Evolutionary conservation across 805 yeast genomes (phyloP).

Genomic region (Isabelozyma gotoi): DNA sequence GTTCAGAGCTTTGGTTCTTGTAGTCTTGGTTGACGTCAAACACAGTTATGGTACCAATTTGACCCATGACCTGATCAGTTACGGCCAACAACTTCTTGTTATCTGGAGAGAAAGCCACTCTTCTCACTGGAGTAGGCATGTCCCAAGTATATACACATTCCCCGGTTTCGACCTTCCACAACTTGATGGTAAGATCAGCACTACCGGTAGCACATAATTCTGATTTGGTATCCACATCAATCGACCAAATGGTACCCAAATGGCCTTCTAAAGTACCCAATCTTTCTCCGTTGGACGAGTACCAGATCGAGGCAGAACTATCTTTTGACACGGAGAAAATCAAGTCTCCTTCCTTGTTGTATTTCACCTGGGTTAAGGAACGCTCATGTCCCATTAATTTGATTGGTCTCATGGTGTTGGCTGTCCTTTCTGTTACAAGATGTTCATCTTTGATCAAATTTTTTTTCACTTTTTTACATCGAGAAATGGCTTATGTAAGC

Average conservation of each 20-base stretch:
- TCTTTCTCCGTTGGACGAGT: slow-evolving; percentile 92
- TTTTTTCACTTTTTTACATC: slow-evolving; percentile 13
- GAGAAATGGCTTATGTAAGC: slow-evolving; percentile 4
- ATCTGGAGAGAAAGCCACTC: slow-evolving; percentile 82
- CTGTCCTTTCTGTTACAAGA: neutral
- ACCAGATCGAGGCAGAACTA: slow-evolving; percentile 88
- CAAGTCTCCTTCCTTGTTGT: slow-evolving; percentile 93
- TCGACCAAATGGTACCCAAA: slow-evolving; percentile 92
- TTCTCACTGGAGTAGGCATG: slow-evolving; percentile 82
- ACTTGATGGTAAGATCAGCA: slow-evolving; percentile 81
- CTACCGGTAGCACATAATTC: slow-evolving; percentile 79
- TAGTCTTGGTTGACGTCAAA: slow-evolving; percentile 54
- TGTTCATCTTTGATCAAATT: slow-evolving; percentile 1
- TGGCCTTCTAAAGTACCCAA: slow-evolving; percentile 86
- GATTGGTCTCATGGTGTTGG: slow-evolving; percentile 42
- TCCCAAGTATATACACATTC: slow-evolving; percentile 70
- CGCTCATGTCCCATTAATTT: slow-evolving; percentile 94
- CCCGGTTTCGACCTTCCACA: slow-evolving; percentile 85
- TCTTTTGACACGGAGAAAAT: slow-evolving; percentile 92
- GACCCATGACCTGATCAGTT: slow-evolving; percentile 91
- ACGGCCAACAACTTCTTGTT: slow-evolving; percentile 69
- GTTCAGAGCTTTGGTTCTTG: slow-evolving; percentile 50
- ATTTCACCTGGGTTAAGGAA: slow-evolving; percentile 94
- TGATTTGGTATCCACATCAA: slow-evolving; percentile 78
- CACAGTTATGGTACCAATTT: slow-evolving; percentile 70